Evolutionary conservation across 2,329 filamentous ascomycete species (phyloP), one percentile per base, ranked within the genome.

Genomic region (Oidium heveae): DNA sequence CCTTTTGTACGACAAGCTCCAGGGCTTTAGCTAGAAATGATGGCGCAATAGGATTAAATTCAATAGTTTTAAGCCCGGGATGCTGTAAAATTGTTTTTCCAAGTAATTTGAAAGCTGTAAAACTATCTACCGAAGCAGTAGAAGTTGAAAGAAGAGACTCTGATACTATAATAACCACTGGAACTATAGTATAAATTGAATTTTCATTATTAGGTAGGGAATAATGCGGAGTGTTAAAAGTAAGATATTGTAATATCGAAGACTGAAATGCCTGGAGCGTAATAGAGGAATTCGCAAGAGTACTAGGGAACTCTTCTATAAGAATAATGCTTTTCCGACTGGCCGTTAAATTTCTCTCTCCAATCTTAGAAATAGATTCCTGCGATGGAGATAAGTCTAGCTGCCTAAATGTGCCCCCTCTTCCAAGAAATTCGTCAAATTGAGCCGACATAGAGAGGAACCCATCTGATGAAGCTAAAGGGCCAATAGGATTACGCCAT

Each of bases 41-140:
- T 0, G 86, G 81, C 0, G 91, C 91, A 57, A 98, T 82, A 13
- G 84, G 76, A 62, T 98, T 98, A 69, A 96, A 98, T 59, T 94
- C 88, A 59, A 98, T 86, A 5, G 84, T 72, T 9, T 77, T 79
- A 1, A 86, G 80, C 15, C 81, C 80, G 0, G 85, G 81, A 66
- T 96, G 87, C 44, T 82, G 79, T 15, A 86, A 73, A 46, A 98
- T 84, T 59, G 91, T 84, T 0, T 87, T 82, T 0, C 93, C 91
- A 2, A 98, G 76, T 18, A 98, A 70, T 24, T 88, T 79, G 68
- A 96, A 86, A 0, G 86, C 86, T 0, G 91, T 98, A 62, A 96
- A 87, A 66, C 85, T 95, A 63, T 96, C 88, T 13, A 86, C 80
- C 10, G 84, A 80, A 1, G 87, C 82, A 2, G 85, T 88, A 8